A percentile compares a stretch with the other conserved stretches of the same genome.
Conservation (phyloP, 371 early-diverging fungal genomes). For the Mucor mucedo region DNA sequence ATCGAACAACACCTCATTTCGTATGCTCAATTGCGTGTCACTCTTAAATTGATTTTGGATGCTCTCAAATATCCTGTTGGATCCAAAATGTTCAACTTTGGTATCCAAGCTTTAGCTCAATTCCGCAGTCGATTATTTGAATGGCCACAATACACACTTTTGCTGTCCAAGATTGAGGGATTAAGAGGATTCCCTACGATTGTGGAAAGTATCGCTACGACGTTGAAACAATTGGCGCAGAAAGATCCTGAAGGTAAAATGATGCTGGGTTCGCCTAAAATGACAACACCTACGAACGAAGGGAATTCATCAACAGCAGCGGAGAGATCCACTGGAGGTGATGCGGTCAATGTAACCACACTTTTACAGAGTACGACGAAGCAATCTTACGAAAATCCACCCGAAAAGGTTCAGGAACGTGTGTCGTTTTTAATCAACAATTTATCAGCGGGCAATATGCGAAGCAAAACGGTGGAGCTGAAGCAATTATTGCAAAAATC, state of each 20-base stretch:
- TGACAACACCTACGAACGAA: conserved; percentile 23
- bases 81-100: conserved; percentile 90
- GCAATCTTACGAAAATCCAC: conserved; percentile 57
- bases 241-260: conserved; percentile 37
- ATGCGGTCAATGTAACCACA: conserved; percentile 26
- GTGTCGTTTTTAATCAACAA: conserved; percentile 97
- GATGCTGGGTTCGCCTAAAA: conserved; percentile 18
- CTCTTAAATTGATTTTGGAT: conserved; percentile 84
- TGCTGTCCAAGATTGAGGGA: conserved; percentile 80
- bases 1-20: conserved; percentile 85
- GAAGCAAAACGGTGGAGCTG: conserved; percentile 80
- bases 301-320: conserved; percentile 39
- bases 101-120: conserved; percentile 82
- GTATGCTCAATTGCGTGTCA: conserved; percentile 74
- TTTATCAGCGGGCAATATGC: conserved; percentile 82
- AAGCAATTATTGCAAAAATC: conserved; percentile 70
- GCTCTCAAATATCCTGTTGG: conserved; percentile 79
- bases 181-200: conserved; percentile 55
- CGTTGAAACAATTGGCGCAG: conserved; percentile 37
- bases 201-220: conserved; percentile 34
- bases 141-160: conserved; percentile 89
- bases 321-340: conserved; percentile 5
- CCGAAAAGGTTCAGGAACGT: conserved; percentile 83
- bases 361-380: conserved; percentile 24
- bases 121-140: conserved; percentile 84